A percentile compares a stretch with the other conserved stretches of the same genome.
phyloP scores from a whole-genome alignment of 345 rosid species.

The Eutrema heterophyllum region DNA sequence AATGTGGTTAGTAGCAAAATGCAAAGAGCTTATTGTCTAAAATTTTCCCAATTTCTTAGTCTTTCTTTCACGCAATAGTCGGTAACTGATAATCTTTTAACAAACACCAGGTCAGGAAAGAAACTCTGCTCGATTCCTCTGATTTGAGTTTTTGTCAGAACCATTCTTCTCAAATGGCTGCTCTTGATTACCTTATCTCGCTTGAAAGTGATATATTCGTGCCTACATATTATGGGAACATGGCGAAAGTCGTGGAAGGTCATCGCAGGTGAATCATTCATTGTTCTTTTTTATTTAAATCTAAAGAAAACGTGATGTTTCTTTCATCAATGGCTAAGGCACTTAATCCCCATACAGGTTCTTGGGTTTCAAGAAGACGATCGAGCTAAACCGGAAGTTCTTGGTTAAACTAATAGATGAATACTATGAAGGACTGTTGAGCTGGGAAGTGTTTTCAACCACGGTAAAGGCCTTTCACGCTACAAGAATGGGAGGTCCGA shows the following conservation, averaged over 20 bases:
- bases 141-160: slow-evolving; percentile 74
- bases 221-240: slow-evolving; percentile 96
- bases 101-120: slow-evolving; percentile 68
- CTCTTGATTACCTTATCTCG: slow-evolving; percentile 90
- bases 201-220: slow-evolving; percentile 93
- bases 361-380: slow-evolving; percentile 85
- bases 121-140: slow-evolving; percentile 61
- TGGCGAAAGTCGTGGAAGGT: slow-evolving; percentile 99
- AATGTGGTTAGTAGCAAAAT: slow-evolving; percentile 53
- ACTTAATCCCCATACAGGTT: slow-evolving; percentile 41
- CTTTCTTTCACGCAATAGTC: background rate
- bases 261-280: slow-evolving; percentile 68
- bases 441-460: slow-evolving; percentile 77
- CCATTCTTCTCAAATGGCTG: slow-evolving; percentile 91
- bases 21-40: background rate
- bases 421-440: slow-evolving; percentile 49
- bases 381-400: slow-evolving; percentile 65
- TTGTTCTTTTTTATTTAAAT: background rate
- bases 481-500: slow-evolving; percentile 66
- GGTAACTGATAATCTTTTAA: background rate
- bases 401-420: slow-evolving; percentile 82
- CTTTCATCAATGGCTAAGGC: background rate
- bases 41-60: background rate
- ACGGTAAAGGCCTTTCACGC: slow-evolving; percentile 73
- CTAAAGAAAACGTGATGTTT: background rate